Evolutionary conservation across 2,329 filamentous ascomycete genomes (phyloP), one percentile per base, ranked within the genome.

Genomic region (Paracorniculantispora psalliotae): DNA sequence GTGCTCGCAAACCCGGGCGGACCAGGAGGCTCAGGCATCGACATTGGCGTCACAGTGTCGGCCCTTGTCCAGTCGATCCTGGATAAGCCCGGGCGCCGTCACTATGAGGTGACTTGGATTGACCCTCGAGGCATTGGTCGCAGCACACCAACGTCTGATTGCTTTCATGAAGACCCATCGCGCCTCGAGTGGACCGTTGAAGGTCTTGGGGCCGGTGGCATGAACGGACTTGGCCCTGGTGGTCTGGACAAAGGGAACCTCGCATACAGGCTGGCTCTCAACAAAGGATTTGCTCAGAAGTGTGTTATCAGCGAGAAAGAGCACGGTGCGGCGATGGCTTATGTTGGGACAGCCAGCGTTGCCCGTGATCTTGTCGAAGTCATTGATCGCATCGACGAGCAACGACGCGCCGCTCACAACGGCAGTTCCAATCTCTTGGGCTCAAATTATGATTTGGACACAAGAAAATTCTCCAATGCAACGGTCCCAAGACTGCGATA

Each of bases 351-450:
- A 0, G 64, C 73, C 9, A 72, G 66, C 33, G 75, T 77, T 3
- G 75, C 71, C 1, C 63, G 75, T 19, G 76, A 78, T 56, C 76
- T 78, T 72, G 67, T 78, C 2, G 73, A 73, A 61, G 75, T 78
- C 33, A 64, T 76, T 25, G 75, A 78, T 60, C 68, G 68, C 54
- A 62, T 75, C n/a, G 71, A 74, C 9, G 72, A 75, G 61, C 61
- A 71, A 28, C 39, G 39, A 6, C n/a, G 61, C 61, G 35, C 12
- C 3, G 10, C 3, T 5, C 19, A 7, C 39, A 43, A 19, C 39
- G 17, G 10, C 17, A 43, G 15, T 15, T 10, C 15, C 17, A 43
- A 43, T 9, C 12, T 15, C 4, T 15, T 37, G 33, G 33, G 33
- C 6, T 13, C 33, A 37, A 37, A 37, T 15, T 37, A 37, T 15